A percentile compares a stretch with the other conserved stretches of the same genome.
phyloP scores from a whole-genome alignment of 169 alveolate genomes.

The Babesia microti region DNA sequence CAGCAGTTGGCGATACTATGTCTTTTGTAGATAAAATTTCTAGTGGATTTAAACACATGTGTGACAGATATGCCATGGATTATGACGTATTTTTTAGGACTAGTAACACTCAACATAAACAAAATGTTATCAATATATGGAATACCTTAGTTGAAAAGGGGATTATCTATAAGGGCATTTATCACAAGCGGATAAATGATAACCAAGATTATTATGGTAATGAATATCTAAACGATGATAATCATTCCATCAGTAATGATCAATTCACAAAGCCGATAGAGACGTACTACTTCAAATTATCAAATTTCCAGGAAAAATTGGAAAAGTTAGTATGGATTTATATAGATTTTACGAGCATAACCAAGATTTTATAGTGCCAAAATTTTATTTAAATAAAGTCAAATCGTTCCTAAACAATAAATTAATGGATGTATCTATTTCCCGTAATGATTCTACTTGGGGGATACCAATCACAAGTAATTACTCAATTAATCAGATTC shows the following conservation, averaged over 20 bases:
- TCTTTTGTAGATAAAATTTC: conserved; percentile 47
- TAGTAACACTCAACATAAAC: conserved; percentile 49
- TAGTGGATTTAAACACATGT: conserved; percentile 40
- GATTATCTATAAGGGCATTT: conserved; percentile 52
- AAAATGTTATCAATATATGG: conserved; percentile 33
- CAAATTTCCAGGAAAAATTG: conserved; percentile 34
- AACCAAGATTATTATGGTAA: conserved; percentile 5
- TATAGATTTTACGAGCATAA: too few species aligned
- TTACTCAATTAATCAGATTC: conserved; percentile 11
- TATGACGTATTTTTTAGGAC: conserved; percentile 65
- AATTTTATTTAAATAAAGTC: conserved; percentile 25
- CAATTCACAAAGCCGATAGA: too few species aligned
- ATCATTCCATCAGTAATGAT: too few species aligned
- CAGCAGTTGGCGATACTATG: conserved; percentile 25
- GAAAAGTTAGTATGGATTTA: too few species aligned
- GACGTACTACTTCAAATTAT: conserved; percentile 50
- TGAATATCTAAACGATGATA: conserved; percentile 3
- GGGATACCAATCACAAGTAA: conserved; percentile 45
- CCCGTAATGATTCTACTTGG: conserved; percentile 52
- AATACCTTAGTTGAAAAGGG: conserved; percentile 18
- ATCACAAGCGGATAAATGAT: conserved; percentile 44
- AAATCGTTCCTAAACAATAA: conserved; percentile 12
- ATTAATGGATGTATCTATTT: conserved; percentile 48
- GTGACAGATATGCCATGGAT: conserved; percentile 24
- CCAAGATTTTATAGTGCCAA: conserved; percentile 28